Conservation (phyloP, 2,329 filamentous ascomycete species). For the Aspergillus puulaauensis region DNA sequence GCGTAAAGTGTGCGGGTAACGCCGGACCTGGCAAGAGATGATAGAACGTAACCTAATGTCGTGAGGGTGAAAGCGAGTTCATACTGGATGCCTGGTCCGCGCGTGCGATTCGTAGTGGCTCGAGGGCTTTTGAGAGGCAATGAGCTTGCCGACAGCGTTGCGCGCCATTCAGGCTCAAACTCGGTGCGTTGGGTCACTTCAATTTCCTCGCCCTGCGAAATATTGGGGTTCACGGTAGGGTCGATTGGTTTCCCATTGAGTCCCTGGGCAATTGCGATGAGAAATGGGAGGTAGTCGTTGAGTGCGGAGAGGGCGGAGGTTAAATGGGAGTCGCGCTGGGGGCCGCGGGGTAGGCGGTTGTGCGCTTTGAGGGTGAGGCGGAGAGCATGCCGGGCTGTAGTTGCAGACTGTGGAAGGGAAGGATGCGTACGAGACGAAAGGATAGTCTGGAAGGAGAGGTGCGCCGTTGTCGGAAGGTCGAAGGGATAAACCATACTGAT, state of each 20-base stretch:
- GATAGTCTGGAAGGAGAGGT: slow-evolving; percentile 75
- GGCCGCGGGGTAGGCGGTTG: slow-evolving; percentile 72
- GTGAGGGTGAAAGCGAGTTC: slow-evolving; percentile 79
- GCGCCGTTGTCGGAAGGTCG: slow-evolving; percentile 82
- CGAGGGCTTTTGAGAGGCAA: slow-evolving; percentile 32
- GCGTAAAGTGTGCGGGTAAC: slow-evolving; percentile 71
- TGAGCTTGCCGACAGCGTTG: slow-evolving; percentile 60
- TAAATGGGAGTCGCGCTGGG: slow-evolving; percentile 70
- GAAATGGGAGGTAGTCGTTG: slow-evolving; percentile 77
- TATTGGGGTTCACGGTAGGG: neutral
- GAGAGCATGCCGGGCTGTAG: slow-evolving; percentile 79
- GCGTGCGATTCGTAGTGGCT: slow-evolving; percentile 58
- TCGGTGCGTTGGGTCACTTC: slow-evolving; percentile 66
- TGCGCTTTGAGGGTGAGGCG: slow-evolving; percentile 83
- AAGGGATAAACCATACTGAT: slow-evolving; percentile 83
- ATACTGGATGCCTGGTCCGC: slow-evolving; percentile 72
- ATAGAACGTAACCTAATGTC: slow-evolving; percentile 73
- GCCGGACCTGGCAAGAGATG: slow-evolving; percentile 68
- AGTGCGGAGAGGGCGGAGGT: slow-evolving; percentile 67
- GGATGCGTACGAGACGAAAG: slow-evolving; percentile 82
- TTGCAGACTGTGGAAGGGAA: slow-evolving; percentile 78
- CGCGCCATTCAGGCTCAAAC: slow-evolving; percentile 76
- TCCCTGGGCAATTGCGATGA: slow-evolving; percentile 74
- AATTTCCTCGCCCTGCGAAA: slow-evolving; percentile 57
- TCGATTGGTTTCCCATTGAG: slow-evolving; percentile 56